Conservation (phyloP, 2,329 filamentous ascomycete genomes). For the Zymoseptoria pseudotritici region DNA sequence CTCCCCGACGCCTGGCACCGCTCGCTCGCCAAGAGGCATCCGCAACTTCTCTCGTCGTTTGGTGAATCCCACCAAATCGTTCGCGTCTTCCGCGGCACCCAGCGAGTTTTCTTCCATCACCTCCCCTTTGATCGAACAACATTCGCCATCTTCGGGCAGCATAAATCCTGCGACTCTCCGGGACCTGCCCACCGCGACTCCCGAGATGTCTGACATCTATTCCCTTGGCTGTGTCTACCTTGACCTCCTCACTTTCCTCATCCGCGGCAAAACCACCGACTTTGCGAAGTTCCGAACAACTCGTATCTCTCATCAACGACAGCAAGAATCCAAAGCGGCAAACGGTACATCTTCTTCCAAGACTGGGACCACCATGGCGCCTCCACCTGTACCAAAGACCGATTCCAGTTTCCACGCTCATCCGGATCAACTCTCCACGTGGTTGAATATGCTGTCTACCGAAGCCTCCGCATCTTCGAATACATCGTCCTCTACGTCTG, state of each 20-base stretch:
- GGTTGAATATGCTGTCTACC: slow-evolving; percentile 50
- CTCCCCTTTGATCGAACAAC: not conserved
- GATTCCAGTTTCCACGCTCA: slow-evolving; percentile 70
- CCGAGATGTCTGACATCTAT: slow-evolving; percentile 57
- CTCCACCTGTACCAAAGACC: slow-evolving; percentile 19
- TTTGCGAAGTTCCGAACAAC: slow-evolving; percentile 58
- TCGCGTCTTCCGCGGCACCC: slow-evolving; percentile 10
- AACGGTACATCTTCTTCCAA: not conserved
- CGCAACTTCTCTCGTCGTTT: slow-evolving; percentile 23
- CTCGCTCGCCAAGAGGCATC: slow-evolving; percentile 17
- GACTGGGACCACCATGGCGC: not conserved
- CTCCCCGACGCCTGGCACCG: slow-evolving; percentile 9
- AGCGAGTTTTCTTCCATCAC: slow-evolving; percentile 9
- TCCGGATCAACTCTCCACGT: slow-evolving; percentile 58
- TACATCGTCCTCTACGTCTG: slow-evolving; percentile 19
- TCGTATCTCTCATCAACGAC: slow-evolving; percentile 43
- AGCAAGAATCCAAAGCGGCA: slow-evolving; percentile 6
- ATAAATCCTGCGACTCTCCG: slow-evolving; percentile 38
- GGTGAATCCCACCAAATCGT: slow-evolving; percentile 1
- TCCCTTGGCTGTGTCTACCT: slow-evolving; percentile 66
- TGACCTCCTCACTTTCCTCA: slow-evolving; percentile 61
- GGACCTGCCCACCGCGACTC: slow-evolving; percentile 29
- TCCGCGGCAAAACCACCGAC: slow-evolving; percentile 59
- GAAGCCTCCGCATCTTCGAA: slow-evolving; percentile 20
- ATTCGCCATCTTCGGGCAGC: not conserved